A percentile compares a stretch with the other conserved stretches of the same genome.
phyloP scores from a whole-genome alignment of 495 filamentous ascomycete species.

The Xylaria palmicola region DNA sequence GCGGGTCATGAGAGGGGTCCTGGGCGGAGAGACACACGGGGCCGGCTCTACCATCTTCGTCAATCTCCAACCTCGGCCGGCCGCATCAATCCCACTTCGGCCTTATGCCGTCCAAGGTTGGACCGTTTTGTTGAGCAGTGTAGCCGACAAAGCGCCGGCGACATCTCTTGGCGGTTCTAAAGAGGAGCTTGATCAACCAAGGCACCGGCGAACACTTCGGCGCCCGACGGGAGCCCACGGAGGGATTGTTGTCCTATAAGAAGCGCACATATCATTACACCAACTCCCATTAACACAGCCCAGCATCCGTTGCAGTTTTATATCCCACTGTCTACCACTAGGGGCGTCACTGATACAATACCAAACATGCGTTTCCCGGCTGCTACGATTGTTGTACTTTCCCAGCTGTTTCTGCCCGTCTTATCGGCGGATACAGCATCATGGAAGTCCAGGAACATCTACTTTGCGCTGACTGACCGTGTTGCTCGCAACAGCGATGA shows the following conservation, averaged over 20 bases:
- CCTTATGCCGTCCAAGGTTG: background rate
- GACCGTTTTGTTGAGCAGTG: background rate
- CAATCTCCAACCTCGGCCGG: background rate
- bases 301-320: background rate
- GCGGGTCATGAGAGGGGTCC: background rate
- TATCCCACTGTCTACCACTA: background rate
- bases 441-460: constrained; percentile 56
- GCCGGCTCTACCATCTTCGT: background rate
- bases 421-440: constrained; percentile 31
- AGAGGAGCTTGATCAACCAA: background rate
- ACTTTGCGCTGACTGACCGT: constrained; percentile 74
- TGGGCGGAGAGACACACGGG: background rate
- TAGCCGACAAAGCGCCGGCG: constrained; percentile 8
- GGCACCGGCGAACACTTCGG: background rate
- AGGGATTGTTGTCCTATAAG: background rate
- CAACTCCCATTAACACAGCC: background rate
- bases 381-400: constrained; percentile 18
- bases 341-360: background rate
- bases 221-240: background rate
- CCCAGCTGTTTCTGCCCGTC: constrained; percentile 20
- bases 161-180: background rate
- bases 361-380: constrained; percentile 20
- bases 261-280: background rate
- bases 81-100: background rate
- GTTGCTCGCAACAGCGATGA: constrained; percentile 57